These are phyloP conservation scores for Fusarium sp. DNA, from an alignment of 2,329 filamentous ascomycete species.

Conservation along the genomic window DNA sequence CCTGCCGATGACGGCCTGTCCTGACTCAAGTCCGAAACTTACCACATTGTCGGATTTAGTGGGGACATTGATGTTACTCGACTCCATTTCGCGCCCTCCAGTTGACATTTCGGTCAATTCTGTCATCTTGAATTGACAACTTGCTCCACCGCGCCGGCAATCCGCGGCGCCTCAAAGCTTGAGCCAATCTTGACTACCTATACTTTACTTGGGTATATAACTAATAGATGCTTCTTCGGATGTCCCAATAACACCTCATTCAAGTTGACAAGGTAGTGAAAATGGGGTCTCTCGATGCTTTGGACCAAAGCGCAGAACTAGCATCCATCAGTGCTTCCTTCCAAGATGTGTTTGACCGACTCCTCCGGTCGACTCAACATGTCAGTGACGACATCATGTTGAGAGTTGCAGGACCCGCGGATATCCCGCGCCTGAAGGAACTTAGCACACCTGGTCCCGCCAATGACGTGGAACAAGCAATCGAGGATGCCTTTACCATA, in stretches of 20 bases:
- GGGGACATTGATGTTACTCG: too few relatives aligned
- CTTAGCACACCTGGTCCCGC: not conserved
- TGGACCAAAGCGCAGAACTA: not conserved
- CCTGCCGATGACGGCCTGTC: too few relatives aligned
- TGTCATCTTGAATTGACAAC: too few relatives aligned
- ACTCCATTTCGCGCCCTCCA: too few relatives aligned
- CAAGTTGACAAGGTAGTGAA: too few relatives aligned
- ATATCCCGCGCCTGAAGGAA: not conserved
- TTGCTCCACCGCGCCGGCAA: too few relatives aligned
- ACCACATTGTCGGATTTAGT: too few relatives aligned
- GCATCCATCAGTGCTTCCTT: not conserved
- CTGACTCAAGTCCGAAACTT: too few relatives aligned
- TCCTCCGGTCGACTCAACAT: not conserved
- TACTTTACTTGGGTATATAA: not conserved
- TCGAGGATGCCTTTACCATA: conserved; percentile 3
- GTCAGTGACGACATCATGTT: not conserved
- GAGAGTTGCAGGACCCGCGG: not conserved
- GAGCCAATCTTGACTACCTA: not conserved
- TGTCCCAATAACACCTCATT: too few relatives aligned
- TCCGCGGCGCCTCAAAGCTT: not conserved
- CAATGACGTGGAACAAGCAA: not conserved
- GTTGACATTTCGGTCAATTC: too few relatives aligned
- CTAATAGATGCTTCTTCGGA: not conserved
- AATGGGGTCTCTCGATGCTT: not conserved
- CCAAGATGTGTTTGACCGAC: not conserved